Conservation (phyloP, 306 rosid genomes). For the Luffa aegyptiaca region DNA sequence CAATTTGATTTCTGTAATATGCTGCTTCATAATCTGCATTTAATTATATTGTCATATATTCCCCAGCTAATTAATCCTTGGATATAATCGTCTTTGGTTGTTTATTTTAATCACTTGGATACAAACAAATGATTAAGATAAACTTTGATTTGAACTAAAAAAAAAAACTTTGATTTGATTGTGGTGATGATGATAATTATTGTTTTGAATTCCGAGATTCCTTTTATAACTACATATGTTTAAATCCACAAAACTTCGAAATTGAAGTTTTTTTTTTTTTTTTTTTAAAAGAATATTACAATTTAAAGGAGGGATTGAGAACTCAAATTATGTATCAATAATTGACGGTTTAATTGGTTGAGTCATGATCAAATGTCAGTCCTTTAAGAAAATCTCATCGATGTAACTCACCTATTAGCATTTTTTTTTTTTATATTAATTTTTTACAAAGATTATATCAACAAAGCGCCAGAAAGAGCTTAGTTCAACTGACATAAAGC, state of each 20-base stretch:
- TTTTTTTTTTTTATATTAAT: no score
- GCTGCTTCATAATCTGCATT: neutral
- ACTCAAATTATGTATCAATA: no score
- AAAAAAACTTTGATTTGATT: neutral
- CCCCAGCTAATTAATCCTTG: neutral
- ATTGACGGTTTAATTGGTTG: no score
- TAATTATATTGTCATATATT: neutral
- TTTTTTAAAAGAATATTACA: no score
- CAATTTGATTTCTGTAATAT: neutral
- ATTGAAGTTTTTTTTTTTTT: no score
- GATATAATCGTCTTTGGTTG: neutral
- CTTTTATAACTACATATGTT: neutral
- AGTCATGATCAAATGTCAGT: no score
- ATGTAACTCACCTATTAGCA: no score
- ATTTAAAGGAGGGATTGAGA: no score
- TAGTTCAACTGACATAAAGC: no score
- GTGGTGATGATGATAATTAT: neutral
- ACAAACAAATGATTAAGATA: neutral
- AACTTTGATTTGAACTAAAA: neutral
- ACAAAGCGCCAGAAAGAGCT: no score
- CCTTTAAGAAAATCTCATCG: no score
- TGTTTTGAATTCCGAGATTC: neutral
- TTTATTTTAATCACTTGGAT: neutral
- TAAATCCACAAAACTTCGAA: neutral
- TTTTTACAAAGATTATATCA: no score